Conservation (phyloP, 129 eudicot species). For the Flaveria ramosissima region DNA sequence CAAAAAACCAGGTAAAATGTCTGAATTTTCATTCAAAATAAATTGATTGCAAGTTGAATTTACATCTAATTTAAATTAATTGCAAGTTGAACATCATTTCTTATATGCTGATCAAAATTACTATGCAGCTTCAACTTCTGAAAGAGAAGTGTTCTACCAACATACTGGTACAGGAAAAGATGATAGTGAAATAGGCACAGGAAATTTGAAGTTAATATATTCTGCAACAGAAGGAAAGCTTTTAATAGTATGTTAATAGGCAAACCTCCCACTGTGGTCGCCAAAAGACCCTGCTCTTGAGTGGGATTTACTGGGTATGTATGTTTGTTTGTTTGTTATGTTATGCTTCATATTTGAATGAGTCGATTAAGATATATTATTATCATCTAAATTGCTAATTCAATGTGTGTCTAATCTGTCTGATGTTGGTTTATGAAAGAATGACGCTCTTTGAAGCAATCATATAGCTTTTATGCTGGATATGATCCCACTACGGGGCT, state of each 20-base stretch:
- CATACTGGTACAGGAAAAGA: conserved; percentile 37
- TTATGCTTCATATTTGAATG: not conserved
- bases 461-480: no score
- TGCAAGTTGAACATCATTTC: not conserved
- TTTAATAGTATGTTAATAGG: conserved; percentile 50
- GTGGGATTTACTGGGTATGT: no score
- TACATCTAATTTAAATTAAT: not conserved
- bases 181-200: conserved; percentile 64
- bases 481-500: not conserved
- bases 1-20: conserved; percentile 38
- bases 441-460: no score
- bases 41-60: not conserved
- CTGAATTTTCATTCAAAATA: not conserved
- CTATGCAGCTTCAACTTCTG: conserved; percentile 52
- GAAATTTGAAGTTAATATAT: conserved; percentile 67
- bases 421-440: no score
- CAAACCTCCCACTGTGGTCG: conserved; percentile 42
- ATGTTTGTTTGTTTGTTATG: not conserved
- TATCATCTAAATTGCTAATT: no score
- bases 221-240: conserved; percentile 69
- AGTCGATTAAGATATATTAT: not conserved
- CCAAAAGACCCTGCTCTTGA: no score
- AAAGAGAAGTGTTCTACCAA: conserved; percentile 35
- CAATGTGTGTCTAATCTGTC: no score
- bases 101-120: not conserved